Base-by-base conservation (phyloP, 192 early-diverging fungal species). In the Phycomyces blakesleeanus region DNA sequence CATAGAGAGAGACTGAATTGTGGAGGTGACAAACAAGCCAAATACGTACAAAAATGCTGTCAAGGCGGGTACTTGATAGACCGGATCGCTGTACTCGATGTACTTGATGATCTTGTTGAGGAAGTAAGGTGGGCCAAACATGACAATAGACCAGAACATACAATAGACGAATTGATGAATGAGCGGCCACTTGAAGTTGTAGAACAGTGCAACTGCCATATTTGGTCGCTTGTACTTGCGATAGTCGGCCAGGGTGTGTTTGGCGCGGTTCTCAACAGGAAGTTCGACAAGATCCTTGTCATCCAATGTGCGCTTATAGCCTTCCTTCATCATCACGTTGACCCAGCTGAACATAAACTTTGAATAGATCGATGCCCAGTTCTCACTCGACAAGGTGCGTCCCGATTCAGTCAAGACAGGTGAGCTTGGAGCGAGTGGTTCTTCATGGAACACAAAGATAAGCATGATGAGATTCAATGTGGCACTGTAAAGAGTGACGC, bases 41-140 rank as follows among this genome's bases (percentile, higher is more conserved):
- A 86, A 72, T 0, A 84, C 85, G 51, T 82, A 87, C 27, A 84
- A 55, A 44, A 81, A 92, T 1, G 85, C 81, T 10, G 72, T 77
- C 12, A 63, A 55, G 5, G 51, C 16, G 39, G 68, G 59, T 3
- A 66, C 26, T 34, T 55, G 59, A 51, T 29, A 44, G 7, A 20
- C 37, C 0, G 37, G 51, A 14, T 53, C 61, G 39, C 56, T n/a
- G 51, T 71, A 51, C 24, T 76, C 76, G 21, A 88, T 83, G n/a
- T 72, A 78, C 9, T 73, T 63, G 52, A 88, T 55, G 20, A 88
- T 80, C 26, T 74, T 75, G 65, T 84, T 76, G 49, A 88, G 60
- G 56, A 80, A 86, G 64, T 78, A 87, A 12, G 85, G 80, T 14
- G 79, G 80, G 6, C 75, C 75, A 41, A 83, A 87, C 2, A 70